Evolutionary conservation across 352 stramenopile species (phyloP), one percentile per base, ranked within the genome.

Genomic region (Phytophthora podocarpi): DNA sequence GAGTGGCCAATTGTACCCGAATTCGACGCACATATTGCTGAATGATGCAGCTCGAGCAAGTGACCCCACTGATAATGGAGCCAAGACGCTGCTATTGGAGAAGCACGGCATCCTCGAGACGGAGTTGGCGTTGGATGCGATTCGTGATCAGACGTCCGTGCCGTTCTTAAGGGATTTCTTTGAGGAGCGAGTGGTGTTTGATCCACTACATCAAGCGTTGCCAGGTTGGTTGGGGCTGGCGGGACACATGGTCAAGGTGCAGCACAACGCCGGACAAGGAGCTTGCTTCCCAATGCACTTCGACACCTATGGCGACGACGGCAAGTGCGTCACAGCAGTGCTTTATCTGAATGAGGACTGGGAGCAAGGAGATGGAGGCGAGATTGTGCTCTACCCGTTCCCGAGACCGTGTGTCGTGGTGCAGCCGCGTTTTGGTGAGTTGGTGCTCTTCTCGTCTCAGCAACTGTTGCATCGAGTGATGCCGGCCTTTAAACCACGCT

Each of bases 241-340:
- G 12, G 72, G 64, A 10, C 72, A 83, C 45, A 89, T 91, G 79
- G 47, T 92, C 49, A 95, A 96, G 63, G 59, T 95, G 10, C 88
- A 96, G 62, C 77, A 83, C 48, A 96, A 91, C 47, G 69, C 85
- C 45, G 88, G 88, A 43, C 46, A 59, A 46, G 85, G 86, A 13
- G 88, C 85, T 2, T 95, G 86, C 61, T 96, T 96, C 51, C 88
- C 88, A 0, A 75, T 90, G 69, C 88, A 96, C 50, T 95, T 91
- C 37, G 88, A 96, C 63, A 85, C 86, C 30, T 92, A 91, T 48
- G 87, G 85, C 1, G 78, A 89, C 62, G 82, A 92, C 39, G 82
- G 82, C 66, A 95, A 94, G 67, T 89, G 81, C 47, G 57, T 96
- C 49, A 96, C 85, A 1, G 85, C 80, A 4, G 80, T 96, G 42